These are phyloP conservation scores for Alnus rubra DNA, from an alignment of 306 rosid genomes.

Conservation along the genomic window DNA sequence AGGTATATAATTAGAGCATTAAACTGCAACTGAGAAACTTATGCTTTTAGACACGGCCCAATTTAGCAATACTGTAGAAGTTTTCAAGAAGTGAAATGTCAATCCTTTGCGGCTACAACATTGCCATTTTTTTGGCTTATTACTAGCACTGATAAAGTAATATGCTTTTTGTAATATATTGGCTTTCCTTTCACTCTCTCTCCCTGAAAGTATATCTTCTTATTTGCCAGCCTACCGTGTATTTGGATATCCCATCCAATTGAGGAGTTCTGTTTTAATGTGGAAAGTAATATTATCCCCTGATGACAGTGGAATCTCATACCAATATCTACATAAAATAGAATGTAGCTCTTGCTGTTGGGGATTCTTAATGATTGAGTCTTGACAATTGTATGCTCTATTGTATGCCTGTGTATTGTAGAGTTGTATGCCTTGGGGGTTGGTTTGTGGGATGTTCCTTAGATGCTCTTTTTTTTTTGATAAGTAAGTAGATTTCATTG, in stretches of 20 bases:
- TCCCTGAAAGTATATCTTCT: not conserved
- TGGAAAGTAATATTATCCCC: not conserved
- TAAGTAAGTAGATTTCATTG: too few relatives aligned
- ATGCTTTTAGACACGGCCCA: not conserved
- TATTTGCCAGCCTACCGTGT: not conserved
- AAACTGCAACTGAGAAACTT: not conserved
- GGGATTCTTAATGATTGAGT: not conserved
- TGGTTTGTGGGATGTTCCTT: too few relatives aligned
- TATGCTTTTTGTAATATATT: not conserved
- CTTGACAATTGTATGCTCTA: not conserved
- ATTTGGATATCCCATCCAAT: not conserved
- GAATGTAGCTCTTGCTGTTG: not conserved
- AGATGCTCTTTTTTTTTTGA: too few relatives aligned
- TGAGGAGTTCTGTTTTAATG: not conserved
- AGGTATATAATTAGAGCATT: not conserved
- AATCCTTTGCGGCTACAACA: not conserved
- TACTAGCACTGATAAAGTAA: not conserved
- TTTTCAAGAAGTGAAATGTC: not conserved
- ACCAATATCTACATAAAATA: not conserved
- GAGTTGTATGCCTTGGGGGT: too few relatives aligned
- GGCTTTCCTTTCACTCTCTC: not conserved
- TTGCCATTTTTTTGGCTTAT: not conserved
- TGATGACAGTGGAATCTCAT: not conserved
- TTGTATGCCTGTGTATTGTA: too few relatives aligned
- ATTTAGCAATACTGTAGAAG: not conserved